Evolutionary conservation across 2,329 filamentous ascomycete genomes (phyloP), one percentile per base, ranked within the genome.

Genomic region (Aspergillus niger): DNA sequence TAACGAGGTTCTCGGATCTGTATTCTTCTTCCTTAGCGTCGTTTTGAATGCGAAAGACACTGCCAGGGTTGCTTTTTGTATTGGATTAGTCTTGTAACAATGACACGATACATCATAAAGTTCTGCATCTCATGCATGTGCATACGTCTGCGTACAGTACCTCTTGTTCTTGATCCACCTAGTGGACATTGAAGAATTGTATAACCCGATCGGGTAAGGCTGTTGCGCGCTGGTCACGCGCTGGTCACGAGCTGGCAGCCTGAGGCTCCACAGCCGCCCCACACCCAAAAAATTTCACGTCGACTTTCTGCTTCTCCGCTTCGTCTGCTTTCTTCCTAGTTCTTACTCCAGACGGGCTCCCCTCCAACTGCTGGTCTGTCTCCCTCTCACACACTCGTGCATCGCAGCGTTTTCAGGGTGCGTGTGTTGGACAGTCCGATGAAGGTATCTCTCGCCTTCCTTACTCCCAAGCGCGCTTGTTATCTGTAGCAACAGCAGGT

Each of bases 241-340:
- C 54, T 59, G 58, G 60, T 67, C 58, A 63, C 65, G 60, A 48
- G 57, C 38, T 36, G 43, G 50, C n/a, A 57, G 65, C 64, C 65
- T 68, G 56, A 68, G 65, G 63, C 63, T 63, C 63, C 64, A 64
- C 55, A 55, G 17, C 11, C 11, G 20, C 52, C 58, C 66, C 67
- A 63, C 67, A 67, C 65, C 62, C 44, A 56, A 66, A 68, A 68
- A 67, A 63, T 58, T 61, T 64, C 55, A 43, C 48, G 47, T 51
- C 53, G 36, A 22, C 49, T 44, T 53, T 59, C 52, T 57, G 53
- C 22, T 51, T 56, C 49, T 57, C 48, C 54, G 49, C 39, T 39
- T 53, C 51, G 28, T 57, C 51, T 56, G 30, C 39, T 52, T 24
- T 22, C 58, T 55, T 26, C 30, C 28, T 38, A 32, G 15, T 32